Conservation (phyloP, 2,329 filamentous ascomycete species). For the Exophiala calicioides region DNA sequence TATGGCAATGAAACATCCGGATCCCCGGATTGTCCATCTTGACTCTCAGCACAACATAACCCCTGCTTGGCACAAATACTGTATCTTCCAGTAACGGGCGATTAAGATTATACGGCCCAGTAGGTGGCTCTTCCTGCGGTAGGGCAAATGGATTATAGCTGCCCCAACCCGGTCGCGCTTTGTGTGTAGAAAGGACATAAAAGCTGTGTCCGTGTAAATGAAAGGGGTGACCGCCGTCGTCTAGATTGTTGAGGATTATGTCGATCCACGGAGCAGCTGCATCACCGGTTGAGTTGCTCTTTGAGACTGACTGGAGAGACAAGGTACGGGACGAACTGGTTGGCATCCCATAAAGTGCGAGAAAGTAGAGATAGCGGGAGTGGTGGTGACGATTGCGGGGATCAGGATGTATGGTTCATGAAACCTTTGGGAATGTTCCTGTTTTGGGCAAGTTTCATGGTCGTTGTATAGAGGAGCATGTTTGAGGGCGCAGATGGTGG, state of each 20-base stretch:
- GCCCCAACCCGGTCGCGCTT: conserved; percentile 23
- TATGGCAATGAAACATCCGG: conserved; percentile 42
- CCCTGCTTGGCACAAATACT: conserved; percentile 17
- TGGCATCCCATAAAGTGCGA: conserved; percentile 43
- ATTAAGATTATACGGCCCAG: conserved; percentile 13
- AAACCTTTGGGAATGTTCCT: conserved; percentile 48
- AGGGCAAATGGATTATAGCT: conserved; percentile 24
- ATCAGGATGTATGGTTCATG: conserved; percentile 52
- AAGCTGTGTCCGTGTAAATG: conserved; percentile 58
- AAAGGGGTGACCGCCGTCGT: conserved; percentile 47
- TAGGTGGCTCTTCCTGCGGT: conserved; percentile 8
- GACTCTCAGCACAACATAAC: conserved; percentile 34
- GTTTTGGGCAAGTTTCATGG: conserved; percentile 46
- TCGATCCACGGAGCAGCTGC: conserved; percentile 40
- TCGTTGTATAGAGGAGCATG: conserved; percentile 52
- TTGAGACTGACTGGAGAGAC: conserved; percentile 12
- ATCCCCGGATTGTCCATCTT: conserved; percentile 39
- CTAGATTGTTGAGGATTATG: conserved; percentile 41
- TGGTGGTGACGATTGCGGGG: conserved; percentile 39
- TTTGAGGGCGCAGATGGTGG: too few relatives aligned
- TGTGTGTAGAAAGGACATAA: conserved; percentile 42
- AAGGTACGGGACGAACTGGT: conserved; percentile 41
- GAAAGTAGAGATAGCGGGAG: conserved; percentile 37
- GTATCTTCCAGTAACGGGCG: conserved; percentile 13
- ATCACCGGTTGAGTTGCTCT: neutral